Evolutionary conservation across 2,329 filamentous ascomycete genomes (phyloP), one percentile per base, ranked within the genome.

Genomic region (Fonsecaea erecta): DNA sequence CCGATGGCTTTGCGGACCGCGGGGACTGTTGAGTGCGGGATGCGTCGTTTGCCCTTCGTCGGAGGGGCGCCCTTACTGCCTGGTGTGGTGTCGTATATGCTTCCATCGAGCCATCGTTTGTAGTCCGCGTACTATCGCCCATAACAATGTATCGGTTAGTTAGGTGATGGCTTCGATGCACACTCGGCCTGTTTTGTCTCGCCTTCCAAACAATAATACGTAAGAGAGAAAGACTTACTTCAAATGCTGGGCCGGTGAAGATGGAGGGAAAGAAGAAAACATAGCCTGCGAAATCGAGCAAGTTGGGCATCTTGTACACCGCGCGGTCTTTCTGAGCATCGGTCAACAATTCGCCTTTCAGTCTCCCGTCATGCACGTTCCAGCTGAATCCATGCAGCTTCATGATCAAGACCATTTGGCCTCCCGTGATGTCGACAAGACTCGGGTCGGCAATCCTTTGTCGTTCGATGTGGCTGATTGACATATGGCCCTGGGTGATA

Each of bases 331-430:
- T 93, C 76, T 99, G 95, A 52, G 90, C 87, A 56, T 95, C 91
- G 0, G 91, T 91, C n/a, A 99, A 85, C 64, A 93, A 87, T 51
- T 89, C 84, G 18, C 90, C 87, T 2, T 92, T 88, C 21, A 96
- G 83, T 64, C 89, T 88, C 21, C 95, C 96, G 76, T 99, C 95
- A 73, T 95, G 93, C 8, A 98, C 89, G 75, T 98, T 98, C 95
- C 95, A 99, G 80, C 92, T 96, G 75, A 99, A 99, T 4, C 94
- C 91, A 24, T 89, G 92, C 37, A 99, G 86, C 78, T 99, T 99
- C 92, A 99, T 99, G 68, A 98, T 89, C 72, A 98, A 80, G 35
- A 99, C 95, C 95, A 99, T 99, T 78, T 99, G 95, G 1, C 94
- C 93, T 66, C 85, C 93, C 0, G 94, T 97, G 71, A 99, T 93